phyloP scores from a whole-genome alignment of 371 early-diverging fungal genomes.

The Syncephalastrum monosporum region DNA sequence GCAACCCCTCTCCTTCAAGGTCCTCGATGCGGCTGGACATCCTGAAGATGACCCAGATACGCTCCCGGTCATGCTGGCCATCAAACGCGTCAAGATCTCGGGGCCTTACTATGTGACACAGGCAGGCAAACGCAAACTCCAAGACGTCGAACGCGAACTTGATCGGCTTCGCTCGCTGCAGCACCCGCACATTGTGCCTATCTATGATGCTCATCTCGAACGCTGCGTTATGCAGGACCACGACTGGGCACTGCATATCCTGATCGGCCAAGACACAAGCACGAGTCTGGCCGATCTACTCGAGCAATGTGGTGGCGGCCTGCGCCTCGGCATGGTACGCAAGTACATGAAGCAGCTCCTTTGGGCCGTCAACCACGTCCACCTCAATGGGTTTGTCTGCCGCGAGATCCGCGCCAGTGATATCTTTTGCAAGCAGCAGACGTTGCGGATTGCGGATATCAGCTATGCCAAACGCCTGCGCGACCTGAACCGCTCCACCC shows the following conservation, averaged over 20 bases:
- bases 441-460: constrained; percentile 43
- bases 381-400: constrained; percentile 59
- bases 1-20: constrained; percentile 36
- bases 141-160: constrained; percentile 62
- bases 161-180: constrained; percentile 55
- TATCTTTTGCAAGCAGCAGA: constrained; percentile 40
- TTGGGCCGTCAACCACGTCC: constrained; percentile 56
- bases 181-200: constrained; percentile 52
- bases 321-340: constrained; percentile 46
- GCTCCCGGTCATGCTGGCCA: constrained; percentile 33
- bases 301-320: constrained; percentile 50
- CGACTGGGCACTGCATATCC: constrained; percentile 54
- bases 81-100: constrained; percentile 36
- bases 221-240: constrained; percentile 25
- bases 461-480: constrained; percentile 49
- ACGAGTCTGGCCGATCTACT: constrained; percentile 45
- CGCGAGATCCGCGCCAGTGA: constrained; percentile 46
- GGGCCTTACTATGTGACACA: constrained; percentile 48
- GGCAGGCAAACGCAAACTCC: constrained; percentile 57
- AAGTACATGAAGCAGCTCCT: constrained; percentile 61
- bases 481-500: constrained; percentile 46
- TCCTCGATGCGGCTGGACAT: constrained; percentile 13
- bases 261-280: constrained; percentile 54
- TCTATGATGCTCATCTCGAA: constrained; percentile 59
- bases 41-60: constrained; percentile 24